Conservation (phyloP, 1,284 basidiomycete species). For the Volvariella volvacea region DNA sequence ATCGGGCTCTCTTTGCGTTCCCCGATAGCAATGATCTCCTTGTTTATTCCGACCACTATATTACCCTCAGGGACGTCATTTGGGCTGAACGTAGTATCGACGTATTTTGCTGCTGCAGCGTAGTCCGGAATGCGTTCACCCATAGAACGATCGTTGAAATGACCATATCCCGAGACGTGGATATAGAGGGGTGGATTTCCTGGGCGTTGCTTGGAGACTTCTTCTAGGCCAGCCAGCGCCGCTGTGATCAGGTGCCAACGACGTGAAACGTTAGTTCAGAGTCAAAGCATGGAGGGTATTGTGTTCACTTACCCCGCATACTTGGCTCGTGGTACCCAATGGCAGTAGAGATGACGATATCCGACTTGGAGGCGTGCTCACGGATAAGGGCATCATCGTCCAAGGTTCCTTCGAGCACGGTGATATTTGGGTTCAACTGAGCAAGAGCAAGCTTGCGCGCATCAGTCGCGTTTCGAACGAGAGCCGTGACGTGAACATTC, state of each 20-base stretch:
- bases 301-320: too few species aligned
- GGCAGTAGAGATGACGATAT: constrained; percentile 28
- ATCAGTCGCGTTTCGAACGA: constrained; percentile 27
- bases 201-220: constrained; percentile 16
- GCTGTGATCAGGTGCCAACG: too few species aligned
- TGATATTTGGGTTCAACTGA: constrained; percentile 23
- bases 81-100: too few species aligned
- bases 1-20: constrained; percentile 33
- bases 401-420: constrained; percentile 29
- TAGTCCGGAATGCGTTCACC: constrained; percentile 13
- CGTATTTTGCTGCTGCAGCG: too few species aligned
- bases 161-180: constrained; percentile 33
- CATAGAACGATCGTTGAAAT: constrained; percentile 29
- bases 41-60: too few species aligned
- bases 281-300: too few species aligned
- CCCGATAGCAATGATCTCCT: constrained; percentile 22
- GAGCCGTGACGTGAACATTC: constrained; percentile 13
- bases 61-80: too few species aligned
- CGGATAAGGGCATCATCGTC: constrained; percentile 27
- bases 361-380: constrained; percentile 24
- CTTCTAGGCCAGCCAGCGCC: constrained; percentile 30
- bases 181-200: constrained; percentile 33
- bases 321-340: too few species aligned
- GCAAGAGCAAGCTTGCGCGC: constrained; percentile 20
- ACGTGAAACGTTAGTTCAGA: too few species aligned